Conservation (phyloP, 2,329 filamentous ascomycete genomes). For the Diplocarpon mali region DNA sequence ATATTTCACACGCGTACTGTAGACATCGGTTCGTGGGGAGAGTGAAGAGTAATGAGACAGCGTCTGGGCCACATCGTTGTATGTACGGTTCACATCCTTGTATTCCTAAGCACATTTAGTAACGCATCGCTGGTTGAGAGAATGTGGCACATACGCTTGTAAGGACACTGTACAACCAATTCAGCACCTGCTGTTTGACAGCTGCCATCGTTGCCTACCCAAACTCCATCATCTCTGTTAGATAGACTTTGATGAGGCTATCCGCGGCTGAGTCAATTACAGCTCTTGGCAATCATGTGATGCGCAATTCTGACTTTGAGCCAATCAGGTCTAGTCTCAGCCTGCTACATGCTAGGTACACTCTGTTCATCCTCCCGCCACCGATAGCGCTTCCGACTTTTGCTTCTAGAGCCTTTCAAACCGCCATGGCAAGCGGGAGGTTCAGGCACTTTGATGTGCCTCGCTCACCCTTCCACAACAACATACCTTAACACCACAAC, state of each 20-base stretch:
- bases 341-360: too few species aligned
- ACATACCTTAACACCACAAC: too few species aligned
- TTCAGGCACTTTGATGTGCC: too few species aligned
- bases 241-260: conserved; percentile 12
- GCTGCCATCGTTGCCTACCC: conserved; percentile 33
- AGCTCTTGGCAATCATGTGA: background rate
- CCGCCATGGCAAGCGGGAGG: too few species aligned
- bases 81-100: conserved; percentile 81
- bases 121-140: background rate
- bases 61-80: conserved; percentile 78
- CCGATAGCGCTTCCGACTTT: too few species aligned
- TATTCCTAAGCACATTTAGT: conserved; percentile 59
- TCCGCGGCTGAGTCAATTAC: conserved; percentile 2
- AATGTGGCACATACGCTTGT: conserved; percentile 47
- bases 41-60: conserved; percentile 72
- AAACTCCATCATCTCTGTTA: conserved; percentile 6
- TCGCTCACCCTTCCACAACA: too few species aligned
- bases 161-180: conserved; percentile 90
- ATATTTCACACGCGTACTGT: conserved; percentile 50
- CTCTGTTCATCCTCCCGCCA: too few species aligned
- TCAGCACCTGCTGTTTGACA: conserved; percentile 80
- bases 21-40: conserved; percentile 81
- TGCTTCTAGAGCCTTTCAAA: too few species aligned
- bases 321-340: too few species aligned
- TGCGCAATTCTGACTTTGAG: background rate